A percentile compares a stretch with the other conserved stretches of the same genome.
Conservation (phyloP, 176 grass and related monocot species). For the Carex pumila region DNA sequence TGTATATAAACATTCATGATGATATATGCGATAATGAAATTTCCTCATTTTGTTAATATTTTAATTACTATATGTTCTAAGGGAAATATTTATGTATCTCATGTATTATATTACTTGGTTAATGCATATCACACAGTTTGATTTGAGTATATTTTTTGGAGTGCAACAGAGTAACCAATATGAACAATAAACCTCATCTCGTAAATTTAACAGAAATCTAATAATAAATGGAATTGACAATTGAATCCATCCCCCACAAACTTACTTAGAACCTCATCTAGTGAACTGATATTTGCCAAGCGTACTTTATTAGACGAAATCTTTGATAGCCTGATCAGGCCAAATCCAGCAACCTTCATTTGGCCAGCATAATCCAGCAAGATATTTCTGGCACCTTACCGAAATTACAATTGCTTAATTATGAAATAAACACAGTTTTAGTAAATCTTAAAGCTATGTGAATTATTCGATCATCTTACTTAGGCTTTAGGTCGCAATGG, state of each 20-base stretch:
- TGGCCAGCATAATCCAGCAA: conserved; percentile 87
- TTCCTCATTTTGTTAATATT: background rate
- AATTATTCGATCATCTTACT: conserved; percentile 81
- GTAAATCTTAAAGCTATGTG: background rate
- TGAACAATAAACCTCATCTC: background rate
- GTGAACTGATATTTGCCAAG: conserved; percentile 34
- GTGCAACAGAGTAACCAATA: background rate
- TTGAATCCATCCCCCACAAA: background rate
- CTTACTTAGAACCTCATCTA: conserved; percentile 72
- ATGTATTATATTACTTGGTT: background rate
- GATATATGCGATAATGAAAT: background rate
- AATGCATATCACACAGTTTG: background rate
- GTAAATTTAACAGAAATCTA: background rate
- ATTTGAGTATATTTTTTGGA: background rate
- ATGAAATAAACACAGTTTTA: background rate
- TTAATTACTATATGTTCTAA: background rate
- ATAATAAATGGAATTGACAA: background rate
- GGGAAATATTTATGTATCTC: background rate
- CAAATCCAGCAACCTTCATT: conserved; percentile 76
- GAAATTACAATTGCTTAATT: conserved; percentile 40
- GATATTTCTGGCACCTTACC: conserved; percentile 99
- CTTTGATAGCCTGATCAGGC: conserved; percentile 47
- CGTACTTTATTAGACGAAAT: conserved; percentile 44
- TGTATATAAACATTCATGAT: background rate
- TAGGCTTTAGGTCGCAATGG: conserved; percentile 93